phyloP scores from a whole-genome alignment of 345 rosid genomes.

The Pistacia vera region DNA sequence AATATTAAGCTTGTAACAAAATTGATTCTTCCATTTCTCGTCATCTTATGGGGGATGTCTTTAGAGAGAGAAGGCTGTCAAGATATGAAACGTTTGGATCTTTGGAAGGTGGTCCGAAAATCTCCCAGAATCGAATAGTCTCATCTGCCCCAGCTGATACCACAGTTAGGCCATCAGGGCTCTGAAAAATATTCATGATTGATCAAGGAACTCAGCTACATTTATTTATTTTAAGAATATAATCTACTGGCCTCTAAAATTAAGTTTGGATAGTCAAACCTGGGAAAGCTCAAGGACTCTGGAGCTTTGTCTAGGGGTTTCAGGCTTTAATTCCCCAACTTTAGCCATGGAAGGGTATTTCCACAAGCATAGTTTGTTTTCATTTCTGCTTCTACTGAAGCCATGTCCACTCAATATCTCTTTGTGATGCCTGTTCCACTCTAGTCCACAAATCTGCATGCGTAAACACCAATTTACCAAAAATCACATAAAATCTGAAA shows the following conservation, averaged over 20 bases:
- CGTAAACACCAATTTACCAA: neutral
- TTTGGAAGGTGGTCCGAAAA: slow-evolving; percentile 49
- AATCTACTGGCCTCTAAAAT: neutral
- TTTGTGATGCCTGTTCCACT: slow-evolving; percentile 63
- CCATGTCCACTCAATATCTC: slow-evolving; percentile 64
- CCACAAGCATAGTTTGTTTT: slow-evolving; percentile 48
- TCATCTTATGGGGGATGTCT: slow-evolving; percentile 44
- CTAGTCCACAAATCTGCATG: slow-evolving; percentile 51
- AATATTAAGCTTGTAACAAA: neutral
- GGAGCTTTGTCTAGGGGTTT: slow-evolving; percentile 38
- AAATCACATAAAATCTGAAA: too few species aligned
- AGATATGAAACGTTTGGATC: slow-evolving; percentile 34
- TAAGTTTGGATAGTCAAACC: slow-evolving; percentile 28
- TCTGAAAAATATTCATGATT: slow-evolving; percentile 30
- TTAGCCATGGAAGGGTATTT: slow-evolving; percentile 53
- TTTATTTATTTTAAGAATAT: neutral
- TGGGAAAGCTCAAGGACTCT: slow-evolving; percentile 51
- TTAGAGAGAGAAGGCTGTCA: slow-evolving; percentile 46
- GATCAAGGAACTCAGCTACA: neutral
- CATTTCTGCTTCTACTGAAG: slow-evolving; percentile 23
- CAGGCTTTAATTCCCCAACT: slow-evolving; percentile 32
- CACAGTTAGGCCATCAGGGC: slow-evolving; percentile 55
- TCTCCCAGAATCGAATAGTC: slow-evolving; percentile 55
- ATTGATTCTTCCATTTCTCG: slow-evolving; percentile 6
- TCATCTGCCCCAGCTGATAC: slow-evolving; percentile 52